Evolutionary conservation across 2,329 filamentous ascomycete species (phyloP), one percentile per base, ranked within the genome.

Genomic region (Fusarium poae): DNA sequence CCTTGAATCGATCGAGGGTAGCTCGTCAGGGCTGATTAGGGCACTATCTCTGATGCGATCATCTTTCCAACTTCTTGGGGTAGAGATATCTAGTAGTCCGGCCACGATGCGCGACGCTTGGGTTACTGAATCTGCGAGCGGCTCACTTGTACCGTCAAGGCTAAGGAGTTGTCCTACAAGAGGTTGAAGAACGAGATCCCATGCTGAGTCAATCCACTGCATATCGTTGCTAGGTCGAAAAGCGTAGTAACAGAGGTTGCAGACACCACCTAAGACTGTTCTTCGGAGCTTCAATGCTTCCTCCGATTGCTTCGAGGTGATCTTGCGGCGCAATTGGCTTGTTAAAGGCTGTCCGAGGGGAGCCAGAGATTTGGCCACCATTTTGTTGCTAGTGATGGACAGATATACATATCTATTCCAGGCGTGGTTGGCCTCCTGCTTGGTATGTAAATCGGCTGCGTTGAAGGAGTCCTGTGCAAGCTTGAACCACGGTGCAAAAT

Each of bases 391-490:
- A 1, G 90, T 85, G 55, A 90, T 86, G 18, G 93, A 85, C 9
- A 90, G 87, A 75, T 91, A 97, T 21, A 96, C 87, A 44, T 97
- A 88, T 54, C 92, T 90, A 72, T 92, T 93, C 92, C 95, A 97
- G 1, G 94, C 94, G 57, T 90, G 82, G 73, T 95, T 93, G 23
- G 94, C 92, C 73, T 97, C 90, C 16, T 88, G 83, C 72, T 91
- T 93, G 44, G 90, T 91, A 44, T 85, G 81, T 5, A 85, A 81
- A 67, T 97, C 93, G 53, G 87, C 86, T 70, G 89, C 91, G 75
- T 97, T 97, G 79, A 98, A 93, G 74, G 93, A 96, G 65, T 85
- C 85, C 73, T 97, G 91, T 20, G 97, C 90, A 12, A 97, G 85
- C 32, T 86, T 85, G 10, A 97, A 83, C 92, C 93, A 97, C 8